phyloP scores from a whole-genome alignment of 2,329 filamentous ascomycete genomes.

The Incumbomyces lentus region DNA sequence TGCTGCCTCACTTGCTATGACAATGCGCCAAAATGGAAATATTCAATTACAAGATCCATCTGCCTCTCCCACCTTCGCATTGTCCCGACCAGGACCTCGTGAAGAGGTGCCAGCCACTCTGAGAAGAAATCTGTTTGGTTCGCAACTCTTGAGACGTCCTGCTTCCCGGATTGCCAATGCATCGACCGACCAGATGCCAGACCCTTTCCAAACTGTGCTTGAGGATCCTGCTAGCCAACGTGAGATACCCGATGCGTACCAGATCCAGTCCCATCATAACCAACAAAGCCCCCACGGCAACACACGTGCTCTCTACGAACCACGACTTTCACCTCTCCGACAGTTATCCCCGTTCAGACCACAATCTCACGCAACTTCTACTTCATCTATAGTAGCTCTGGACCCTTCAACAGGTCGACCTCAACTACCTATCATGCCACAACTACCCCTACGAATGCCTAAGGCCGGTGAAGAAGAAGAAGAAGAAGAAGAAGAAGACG shows the following conservation, averaged over 20 bases:
- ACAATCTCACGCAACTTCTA: conserved; percentile 1
- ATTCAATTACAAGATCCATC: conserved; percentile 6
- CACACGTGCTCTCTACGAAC: conserved; percentile 12
- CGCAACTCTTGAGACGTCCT: conserved; percentile 34
- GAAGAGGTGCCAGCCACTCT: conserved; percentile 22
- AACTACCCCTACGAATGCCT: conserved; percentile 29
- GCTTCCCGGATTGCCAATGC: conserved; percentile 21
- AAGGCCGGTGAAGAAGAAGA: conserved; percentile 29
- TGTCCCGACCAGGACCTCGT: conserved; percentile 1
- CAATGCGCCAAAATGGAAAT: conserved; percentile 8
- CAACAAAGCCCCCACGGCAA: conserved; percentile 7
- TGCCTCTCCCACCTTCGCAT: conserved; percentile 2
- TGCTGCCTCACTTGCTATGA: neutral
- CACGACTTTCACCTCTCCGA: conserved; percentile 14
- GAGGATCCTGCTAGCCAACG: conserved; percentile 8
- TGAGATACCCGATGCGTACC: neutral
- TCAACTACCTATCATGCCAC: conserved; percentile 26
- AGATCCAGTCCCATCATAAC: neutral
- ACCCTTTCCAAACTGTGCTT: conserved; percentile 4
- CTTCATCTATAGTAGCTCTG: conserved; percentile 17
- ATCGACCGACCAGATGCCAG: conserved; percentile 4
- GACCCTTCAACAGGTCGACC: conserved; percentile 19
- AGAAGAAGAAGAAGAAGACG: conserved; percentile 24
- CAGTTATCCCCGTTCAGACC: conserved; percentile 15
- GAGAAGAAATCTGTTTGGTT: conserved; percentile 36